Base-by-base conservation (phyloP, 352 stramenopile species). In the Globisporangium splendens region DNA sequence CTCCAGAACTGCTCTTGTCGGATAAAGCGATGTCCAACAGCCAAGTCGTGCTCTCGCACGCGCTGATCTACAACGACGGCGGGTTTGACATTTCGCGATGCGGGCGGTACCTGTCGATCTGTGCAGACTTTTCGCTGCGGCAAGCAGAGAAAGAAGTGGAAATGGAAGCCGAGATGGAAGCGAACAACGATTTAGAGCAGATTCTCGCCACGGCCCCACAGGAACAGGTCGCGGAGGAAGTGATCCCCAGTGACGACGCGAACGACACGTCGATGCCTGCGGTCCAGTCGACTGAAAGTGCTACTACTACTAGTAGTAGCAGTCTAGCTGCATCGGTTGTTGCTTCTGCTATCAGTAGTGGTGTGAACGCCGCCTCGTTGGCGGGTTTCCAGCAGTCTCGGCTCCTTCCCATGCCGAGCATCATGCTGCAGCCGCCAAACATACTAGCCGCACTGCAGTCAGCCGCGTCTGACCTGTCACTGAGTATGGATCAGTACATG, bases 51-150 rank as follows among this genome's bases (percentile, higher is more conserved):
- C 67, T 98, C 44, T 93, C 88, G 1, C 87, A 97, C 56, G 93
- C 96, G 5, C 80, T 98, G 52, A 88, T 99, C 28, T 99, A 99
- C 73, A 99, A 98, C 65, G 96, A 99, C 69, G 96, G 96, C 50
- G 96, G 96, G 39, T 98, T 99, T 72, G 96, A 99, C 72, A 88
- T 99, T 44, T 98, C 95, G 15, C 78, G 83, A 17, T 97, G 97
- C 64, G 96, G 96, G 2, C 91, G 89, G 22, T 96, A 97, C 48
- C 80, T 99, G 35, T 94, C 91, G 42, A 96, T 97, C 47, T 98
- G 96, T 76, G 93, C 95, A 21, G 93, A 98, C 65, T 97, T 98
- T 66, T 98, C 83, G 14, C 52, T 93, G 12, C 73, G 92, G 56
- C 77, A 98, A 69, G 91, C 91, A 20, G 83, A 97, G 43, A 86